Conservation (phyloP, 345 rosid genomes). For the Brassica cretica region DNA sequence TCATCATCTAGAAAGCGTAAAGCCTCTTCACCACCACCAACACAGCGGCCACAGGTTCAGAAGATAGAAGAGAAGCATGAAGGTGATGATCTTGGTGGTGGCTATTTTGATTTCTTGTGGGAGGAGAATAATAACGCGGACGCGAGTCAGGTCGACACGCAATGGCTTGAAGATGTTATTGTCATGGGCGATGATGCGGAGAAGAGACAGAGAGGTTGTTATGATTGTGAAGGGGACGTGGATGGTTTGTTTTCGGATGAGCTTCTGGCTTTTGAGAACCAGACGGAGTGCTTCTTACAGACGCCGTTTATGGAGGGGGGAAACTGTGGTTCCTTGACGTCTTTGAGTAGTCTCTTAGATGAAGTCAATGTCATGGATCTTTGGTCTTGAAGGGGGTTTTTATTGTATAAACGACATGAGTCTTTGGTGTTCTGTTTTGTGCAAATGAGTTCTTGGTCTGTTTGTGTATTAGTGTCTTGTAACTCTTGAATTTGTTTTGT, state of each 20-base stretch:
- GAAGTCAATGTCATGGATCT: constrained; percentile 16
- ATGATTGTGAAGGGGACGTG: constrained; percentile 3
- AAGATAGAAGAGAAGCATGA: background rate
- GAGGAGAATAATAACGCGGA: constrained; percentile 12
- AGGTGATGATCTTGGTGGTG: too few species aligned
- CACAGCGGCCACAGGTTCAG: background rate
- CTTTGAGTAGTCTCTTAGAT: constrained; percentile 24
- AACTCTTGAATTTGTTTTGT: background rate
- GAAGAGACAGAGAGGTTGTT: background rate
- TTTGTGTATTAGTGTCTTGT: background rate
- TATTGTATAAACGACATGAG: background rate
- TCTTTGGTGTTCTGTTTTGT: background rate
- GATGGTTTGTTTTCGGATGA: constrained; percentile 30
- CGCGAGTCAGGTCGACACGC: constrained; percentile 16
- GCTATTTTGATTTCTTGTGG: constrained; percentile 4
- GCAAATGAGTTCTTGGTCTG: background rate
- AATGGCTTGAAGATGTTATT: constrained; percentile 30
- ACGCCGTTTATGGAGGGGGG: constrained; percentile 2
- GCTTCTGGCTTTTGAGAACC: constrained; percentile 35
- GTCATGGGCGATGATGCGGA: background rate
- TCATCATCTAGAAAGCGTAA: constrained; percentile 16
- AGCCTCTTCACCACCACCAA: background rate
- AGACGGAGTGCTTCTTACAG: constrained; percentile 34
- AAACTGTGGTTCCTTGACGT: background rate
- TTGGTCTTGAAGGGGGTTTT: constrained; percentile 14